Conservation (phyloP, 2,329 filamentous ascomycete genomes). For the Chaetomiaceae sp. region DNA sequence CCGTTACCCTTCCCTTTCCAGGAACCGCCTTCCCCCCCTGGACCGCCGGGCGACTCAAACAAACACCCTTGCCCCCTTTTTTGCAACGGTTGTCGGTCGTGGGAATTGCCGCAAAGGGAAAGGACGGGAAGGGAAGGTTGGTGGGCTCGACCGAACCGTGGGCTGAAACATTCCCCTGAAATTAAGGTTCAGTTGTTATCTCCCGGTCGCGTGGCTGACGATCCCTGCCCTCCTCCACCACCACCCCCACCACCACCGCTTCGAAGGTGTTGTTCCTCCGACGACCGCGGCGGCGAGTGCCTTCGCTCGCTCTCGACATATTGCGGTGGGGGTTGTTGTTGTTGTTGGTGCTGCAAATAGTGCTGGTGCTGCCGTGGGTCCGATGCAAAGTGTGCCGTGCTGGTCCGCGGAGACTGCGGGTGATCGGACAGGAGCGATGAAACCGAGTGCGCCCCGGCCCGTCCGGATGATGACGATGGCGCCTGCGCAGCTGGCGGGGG, state of each 20-base stretch:
- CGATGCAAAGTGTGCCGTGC: constrained; percentile 11
- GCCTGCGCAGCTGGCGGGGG: constrained; percentile 12
- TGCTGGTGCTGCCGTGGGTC: constrained; percentile 26
- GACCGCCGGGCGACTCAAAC: neutral
- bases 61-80: neutral
- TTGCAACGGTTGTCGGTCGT: constrained; percentile 7
- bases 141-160: too few species aligned
- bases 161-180: constrained; percentile 31
- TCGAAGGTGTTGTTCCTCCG: constrained; percentile 36
- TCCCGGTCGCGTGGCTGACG: constrained; percentile 31
- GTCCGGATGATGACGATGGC: constrained; percentile 4
- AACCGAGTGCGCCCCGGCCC: constrained; percentile 21
- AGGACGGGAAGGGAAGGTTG: constrained; percentile 1
- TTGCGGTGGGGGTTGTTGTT: constrained; percentile 18
- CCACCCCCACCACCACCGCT: constrained; percentile 29
- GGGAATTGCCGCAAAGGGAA: constrained; percentile 17
- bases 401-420: constrained; percentile 11
- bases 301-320: constrained; percentile 31
- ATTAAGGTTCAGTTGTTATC: constrained; percentile 31
- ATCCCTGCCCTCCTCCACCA: constrained; percentile 30
- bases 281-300: constrained; percentile 32
- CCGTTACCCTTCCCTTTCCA: constrained; percentile 7
- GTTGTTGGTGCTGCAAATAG: constrained; percentile 22
- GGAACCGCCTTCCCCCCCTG: neutral
- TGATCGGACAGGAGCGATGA: constrained; percentile 22